phyloP scores from a whole-genome alignment of 1,284 basidiomycete genomes.

The Sanghuangporus sanghuang region DNA sequence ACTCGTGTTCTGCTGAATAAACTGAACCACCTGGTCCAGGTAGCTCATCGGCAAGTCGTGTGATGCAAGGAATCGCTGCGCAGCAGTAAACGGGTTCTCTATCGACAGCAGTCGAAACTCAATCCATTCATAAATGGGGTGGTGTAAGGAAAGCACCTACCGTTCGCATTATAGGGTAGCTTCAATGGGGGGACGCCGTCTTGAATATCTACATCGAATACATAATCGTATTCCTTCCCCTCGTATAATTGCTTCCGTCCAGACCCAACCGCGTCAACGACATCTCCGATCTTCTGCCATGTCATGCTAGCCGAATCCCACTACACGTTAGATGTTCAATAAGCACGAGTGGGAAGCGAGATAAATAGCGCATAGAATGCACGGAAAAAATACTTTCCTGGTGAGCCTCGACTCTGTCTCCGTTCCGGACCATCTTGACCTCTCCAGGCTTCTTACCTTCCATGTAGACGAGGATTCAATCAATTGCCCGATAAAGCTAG shows the following conservation, averaged over 20 bases:
- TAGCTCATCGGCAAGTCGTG: constrained; percentile 85
- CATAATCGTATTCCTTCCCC: constrained; percentile 97
- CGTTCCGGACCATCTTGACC: constrained; percentile 84
- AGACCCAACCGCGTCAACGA: constrained; percentile 90
- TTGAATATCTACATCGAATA: constrained; percentile 96
- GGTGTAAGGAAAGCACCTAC: constrained; percentile 36
- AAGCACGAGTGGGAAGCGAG: background rate
- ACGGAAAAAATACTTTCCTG: constrained; percentile 34
- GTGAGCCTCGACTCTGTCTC: constrained; percentile 79
- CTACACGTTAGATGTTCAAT: constrained; percentile 29
- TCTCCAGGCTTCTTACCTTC: constrained; percentile 88
- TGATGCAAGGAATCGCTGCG: constrained; percentile 81
- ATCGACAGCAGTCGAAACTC: constrained; percentile 11
- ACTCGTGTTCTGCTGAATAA: constrained; percentile 90
- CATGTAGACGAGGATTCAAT: background rate
- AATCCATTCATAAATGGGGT: constrained; percentile 2
- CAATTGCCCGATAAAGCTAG: background rate
- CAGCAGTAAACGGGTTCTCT: constrained; percentile 93
- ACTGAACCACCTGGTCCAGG: constrained; percentile 87
- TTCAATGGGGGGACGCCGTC: constrained; percentile 93
- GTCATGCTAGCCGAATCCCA: constrained; percentile 69
- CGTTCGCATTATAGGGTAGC: constrained; percentile 87
- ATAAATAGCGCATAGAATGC: background rate
- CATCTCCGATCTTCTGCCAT: constrained; percentile 95
- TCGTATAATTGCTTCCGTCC: constrained; percentile 83